These are phyloP conservation scores for Hyaloscypha finlandica DNA, from an alignment of 495 filamentous ascomycete genomes.

Conservation along the genomic window DNA sequence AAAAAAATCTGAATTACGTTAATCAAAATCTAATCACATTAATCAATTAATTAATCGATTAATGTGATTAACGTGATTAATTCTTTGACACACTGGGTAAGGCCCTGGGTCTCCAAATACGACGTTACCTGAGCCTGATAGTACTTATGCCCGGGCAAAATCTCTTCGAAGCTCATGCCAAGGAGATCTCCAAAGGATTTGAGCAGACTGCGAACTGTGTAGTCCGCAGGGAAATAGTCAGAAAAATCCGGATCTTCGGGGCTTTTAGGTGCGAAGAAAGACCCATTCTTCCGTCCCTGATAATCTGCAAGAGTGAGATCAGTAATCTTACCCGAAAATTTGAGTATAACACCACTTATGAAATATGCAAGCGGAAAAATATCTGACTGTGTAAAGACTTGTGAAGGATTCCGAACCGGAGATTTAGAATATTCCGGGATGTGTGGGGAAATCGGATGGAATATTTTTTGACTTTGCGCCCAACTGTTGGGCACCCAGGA, in stretches of 20 bases:
- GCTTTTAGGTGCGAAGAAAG: background rate
- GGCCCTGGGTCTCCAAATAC: background rate
- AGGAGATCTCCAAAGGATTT: background rate
- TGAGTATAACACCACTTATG: no score
- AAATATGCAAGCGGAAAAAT: no score
- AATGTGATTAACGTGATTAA: no score
- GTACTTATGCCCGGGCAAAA: background rate
- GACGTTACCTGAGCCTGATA: background rate
- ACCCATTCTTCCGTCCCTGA: background rate
- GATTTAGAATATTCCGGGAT: no score
- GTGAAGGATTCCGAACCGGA: no score
- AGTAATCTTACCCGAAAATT: no score
- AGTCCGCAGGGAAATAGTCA: background rate
- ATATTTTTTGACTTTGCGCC: background rate
- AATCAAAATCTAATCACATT: no score
- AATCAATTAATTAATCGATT: no score
- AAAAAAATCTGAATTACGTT: no score
- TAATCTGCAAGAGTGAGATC: background rate
- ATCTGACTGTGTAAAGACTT: no score
- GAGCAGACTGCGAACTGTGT: background rate
- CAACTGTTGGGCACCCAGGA: background rate
- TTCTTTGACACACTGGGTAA: no score
- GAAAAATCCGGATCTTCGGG: background rate
- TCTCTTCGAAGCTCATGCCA: background rate
- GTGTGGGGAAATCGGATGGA: no score